phyloP scores from a whole-genome alignment of 192 early-diverging fungal species.

The Podila verticillata region DNA sequence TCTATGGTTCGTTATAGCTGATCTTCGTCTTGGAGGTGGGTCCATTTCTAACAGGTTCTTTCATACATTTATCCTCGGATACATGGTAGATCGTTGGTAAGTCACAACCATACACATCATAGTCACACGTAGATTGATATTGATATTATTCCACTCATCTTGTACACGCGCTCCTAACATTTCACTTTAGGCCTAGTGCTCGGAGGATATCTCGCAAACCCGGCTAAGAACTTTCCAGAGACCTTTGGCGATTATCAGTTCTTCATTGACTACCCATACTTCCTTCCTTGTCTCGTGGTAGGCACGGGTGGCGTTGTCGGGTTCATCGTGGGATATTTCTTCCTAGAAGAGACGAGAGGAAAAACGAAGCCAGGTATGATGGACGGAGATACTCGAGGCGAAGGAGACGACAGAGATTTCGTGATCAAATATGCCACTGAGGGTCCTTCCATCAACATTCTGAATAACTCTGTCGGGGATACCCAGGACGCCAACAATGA shows the following conservation, averaged over 20 bases:
- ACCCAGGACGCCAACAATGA: neutral
- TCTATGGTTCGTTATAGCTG: too few relatives aligned
- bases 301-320: slow-evolving; percentile 70
- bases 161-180: neutral
- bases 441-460: neutral
- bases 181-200: slow-evolving; percentile 66
- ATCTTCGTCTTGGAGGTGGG: too few relatives aligned
- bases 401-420: neutral
- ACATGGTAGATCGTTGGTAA: slow-evolving; percentile 6
- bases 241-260: slow-evolving; percentile 67
- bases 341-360: slow-evolving; percentile 68
- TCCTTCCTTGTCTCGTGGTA: slow-evolving; percentile 84
- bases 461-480: neutral
- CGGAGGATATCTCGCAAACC: slow-evolving; percentile 86
- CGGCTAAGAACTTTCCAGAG: slow-evolving; percentile 71
- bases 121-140: too few relatives aligned
- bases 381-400: neutral
- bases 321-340: slow-evolving; percentile 69
- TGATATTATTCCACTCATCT: neutral
- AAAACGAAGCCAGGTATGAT: neutral
- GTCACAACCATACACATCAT: neutral
- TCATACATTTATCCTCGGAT: neutral
- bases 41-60: neutral
- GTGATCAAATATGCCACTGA: neutral
- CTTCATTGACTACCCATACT: slow-evolving; percentile 77